These are phyloP conservation scores for Thielaviopsis musarum DNA, from an alignment of 2,329 filamentous ascomycete species.

Conservation along the genomic window DNA sequence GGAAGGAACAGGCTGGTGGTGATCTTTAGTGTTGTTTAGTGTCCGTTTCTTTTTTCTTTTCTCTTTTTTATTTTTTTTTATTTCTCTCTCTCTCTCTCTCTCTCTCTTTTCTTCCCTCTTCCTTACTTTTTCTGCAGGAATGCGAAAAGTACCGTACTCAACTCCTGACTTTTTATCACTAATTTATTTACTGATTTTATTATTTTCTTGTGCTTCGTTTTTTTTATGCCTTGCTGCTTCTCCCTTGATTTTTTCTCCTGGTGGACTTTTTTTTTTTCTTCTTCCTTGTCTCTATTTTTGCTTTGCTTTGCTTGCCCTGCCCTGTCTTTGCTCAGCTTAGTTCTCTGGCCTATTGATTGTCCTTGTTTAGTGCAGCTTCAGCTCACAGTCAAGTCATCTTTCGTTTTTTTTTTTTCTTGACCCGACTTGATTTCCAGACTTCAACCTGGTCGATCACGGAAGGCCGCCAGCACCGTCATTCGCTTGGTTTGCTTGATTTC, in stretches of 20 bases:
- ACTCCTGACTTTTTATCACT: neutral
- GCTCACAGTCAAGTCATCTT: neutral
- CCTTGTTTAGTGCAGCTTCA: neutral
- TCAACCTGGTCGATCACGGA: neutral
- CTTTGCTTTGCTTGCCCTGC: neutral
- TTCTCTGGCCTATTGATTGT: no score
- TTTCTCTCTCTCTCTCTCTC: neutral
- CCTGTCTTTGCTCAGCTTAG: neutral
- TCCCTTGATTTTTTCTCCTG: neutral
- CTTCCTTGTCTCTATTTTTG: slow-evolving; percentile 1
- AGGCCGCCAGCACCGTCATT: slow-evolving; percentile 3
- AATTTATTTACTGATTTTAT: neutral
- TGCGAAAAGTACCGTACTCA: neutral
- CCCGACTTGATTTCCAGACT: neutral
- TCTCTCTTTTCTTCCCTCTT: neutral
- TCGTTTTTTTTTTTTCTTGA: neutral
- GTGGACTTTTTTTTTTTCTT: slow-evolving; percentile 4
- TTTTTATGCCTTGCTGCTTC: neutral
- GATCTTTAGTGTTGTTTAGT: no score
- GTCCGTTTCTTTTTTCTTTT: neutral
- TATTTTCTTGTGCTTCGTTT: neutral
- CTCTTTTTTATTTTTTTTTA: slow-evolving; percentile 1
- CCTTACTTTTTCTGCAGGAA: neutral
- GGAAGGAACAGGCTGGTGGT: no score
- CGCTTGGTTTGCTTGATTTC: neutral